These are phyloP conservation scores for Nitzschia palea DNA, from an alignment of 108 stramenopile genomes.

Conservation along the genomic window DNA sequence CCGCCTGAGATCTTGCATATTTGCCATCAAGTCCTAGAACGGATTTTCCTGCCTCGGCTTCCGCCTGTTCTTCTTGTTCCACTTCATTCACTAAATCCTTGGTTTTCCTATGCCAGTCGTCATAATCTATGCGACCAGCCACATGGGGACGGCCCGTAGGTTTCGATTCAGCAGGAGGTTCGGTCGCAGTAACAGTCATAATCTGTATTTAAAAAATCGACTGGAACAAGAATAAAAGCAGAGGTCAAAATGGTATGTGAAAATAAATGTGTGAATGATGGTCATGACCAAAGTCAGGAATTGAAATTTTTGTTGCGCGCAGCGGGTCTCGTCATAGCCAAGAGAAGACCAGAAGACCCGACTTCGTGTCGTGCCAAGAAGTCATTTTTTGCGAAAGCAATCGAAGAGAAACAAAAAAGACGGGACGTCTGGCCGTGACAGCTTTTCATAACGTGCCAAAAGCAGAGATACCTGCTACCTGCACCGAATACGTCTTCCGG, in stretches of 20 bases:
- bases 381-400: too few relatives aligned
- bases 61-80: constrained; percentile 61
- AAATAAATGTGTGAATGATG: background rate
- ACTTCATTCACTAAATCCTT: constrained; percentile 49
- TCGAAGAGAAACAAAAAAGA: too few relatives aligned
- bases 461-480: too few relatives aligned
- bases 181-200: background rate
- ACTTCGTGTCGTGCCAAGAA: too few relatives aligned
- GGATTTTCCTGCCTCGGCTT: constrained; percentile 30
- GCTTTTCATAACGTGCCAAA: too few relatives aligned
- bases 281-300: background rate
- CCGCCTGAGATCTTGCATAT: constrained; percentile 66
- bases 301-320: background rate
- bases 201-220: background rate
- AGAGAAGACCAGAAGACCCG: too few relatives aligned
- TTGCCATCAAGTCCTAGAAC: constrained; percentile 79
- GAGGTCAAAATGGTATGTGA: background rate
- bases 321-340: too few relatives aligned
- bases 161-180: background rate
- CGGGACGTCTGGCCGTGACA: too few relatives aligned
- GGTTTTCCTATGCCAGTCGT: constrained; percentile 70
- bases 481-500: too few relatives aligned
- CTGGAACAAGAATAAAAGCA: background rate
- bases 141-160: constrained; percentile 32
- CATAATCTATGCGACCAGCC: constrained; percentile 77